Percentiles rank a stretch among this genome's conserved stretches.
Evolutionary conservation across 495 filamentous ascomycete species (phyloP).

Genomic region (Symbiotaphrina buchneri): DNA sequence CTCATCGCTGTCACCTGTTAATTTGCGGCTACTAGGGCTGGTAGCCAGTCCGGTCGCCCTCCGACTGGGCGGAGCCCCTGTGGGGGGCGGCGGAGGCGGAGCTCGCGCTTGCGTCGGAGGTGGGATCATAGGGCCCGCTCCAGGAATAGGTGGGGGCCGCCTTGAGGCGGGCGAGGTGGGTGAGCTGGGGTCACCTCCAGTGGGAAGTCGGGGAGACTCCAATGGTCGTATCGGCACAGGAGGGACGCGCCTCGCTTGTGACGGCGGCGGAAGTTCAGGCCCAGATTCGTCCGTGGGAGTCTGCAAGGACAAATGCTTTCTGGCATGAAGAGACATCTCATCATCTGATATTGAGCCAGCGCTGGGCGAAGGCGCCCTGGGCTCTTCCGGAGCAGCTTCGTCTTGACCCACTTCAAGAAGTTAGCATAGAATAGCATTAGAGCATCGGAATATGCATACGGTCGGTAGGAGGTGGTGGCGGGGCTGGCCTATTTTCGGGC

Average conservation of each 20-base stretch:
- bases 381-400: slow-evolving; percentile 25
- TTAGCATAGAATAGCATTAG: slow-evolving; percentile 10
- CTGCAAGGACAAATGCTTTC: slow-evolving; percentile 19
- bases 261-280: slow-evolving; percentile 13
- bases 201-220: slow-evolving; percentile 18
- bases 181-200: slow-evolving; percentile 16
- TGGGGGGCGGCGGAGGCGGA: slow-evolving; percentile 61
- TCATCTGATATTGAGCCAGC: slow-evolving; percentile 83
- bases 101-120: slow-evolving; percentile 35
- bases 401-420: slow-evolving; percentile 25
- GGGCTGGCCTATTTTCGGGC: slow-evolving; percentile 37
- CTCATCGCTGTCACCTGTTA: slow-evolving; percentile 44
- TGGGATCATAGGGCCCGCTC: slow-evolving; percentile 7
- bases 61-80: slow-evolving; percentile 25
- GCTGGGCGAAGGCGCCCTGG: slow-evolving; percentile 36
- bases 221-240: slow-evolving; percentile 6
- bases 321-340: slow-evolving; percentile 53
- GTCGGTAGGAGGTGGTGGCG: slow-evolving; percentile 45
- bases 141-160: slow-evolving; percentile 25
- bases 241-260: slow-evolving; percentile 22
- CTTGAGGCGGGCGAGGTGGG: slow-evolving; percentile 28
- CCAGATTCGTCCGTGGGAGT: slow-evolving; percentile 16
- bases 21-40: slow-evolving; percentile 15
- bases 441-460: slow-evolving; percentile 18
- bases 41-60: slow-evolving; percentile 27